phyloP scores from a whole-genome alignment of 1,284 basidiomycete species.

The Trichosporon inkin region DNA sequence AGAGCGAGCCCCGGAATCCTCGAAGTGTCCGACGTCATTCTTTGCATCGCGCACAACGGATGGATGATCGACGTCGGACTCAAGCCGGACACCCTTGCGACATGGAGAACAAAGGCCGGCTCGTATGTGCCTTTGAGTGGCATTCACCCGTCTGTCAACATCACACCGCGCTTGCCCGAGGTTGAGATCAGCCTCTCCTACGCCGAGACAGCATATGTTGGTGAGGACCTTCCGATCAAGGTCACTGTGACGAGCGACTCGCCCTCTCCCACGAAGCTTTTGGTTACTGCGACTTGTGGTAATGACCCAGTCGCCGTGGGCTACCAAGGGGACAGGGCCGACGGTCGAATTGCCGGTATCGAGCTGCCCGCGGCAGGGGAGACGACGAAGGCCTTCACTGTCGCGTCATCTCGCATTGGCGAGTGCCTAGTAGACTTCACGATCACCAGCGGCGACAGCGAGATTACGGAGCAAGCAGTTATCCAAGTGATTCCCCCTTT shows the following conservation, averaged over 20 bases:
- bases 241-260: slow-evolving; percentile 49
- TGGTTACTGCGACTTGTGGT: neutral
- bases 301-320: neutral
- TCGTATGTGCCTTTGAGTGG: slow-evolving; percentile 19
- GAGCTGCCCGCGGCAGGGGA: slow-evolving; percentile 20
- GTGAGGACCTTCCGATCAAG: slow-evolving; percentile 67
- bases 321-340: slow-evolving; percentile 3
- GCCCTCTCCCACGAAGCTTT: slow-evolving; percentile 15
- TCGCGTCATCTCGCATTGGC: neutral
- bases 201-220: slow-evolving; percentile 64
- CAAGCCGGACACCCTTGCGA: slow-evolving; percentile 15
- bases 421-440: neutral
- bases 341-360: slow-evolving; percentile 13
- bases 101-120: slow-evolving; percentile 26
- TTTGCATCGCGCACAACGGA: slow-evolving; percentile 28
- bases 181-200: slow-evolving; percentile 60
- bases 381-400: neutral
- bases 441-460: neutral
- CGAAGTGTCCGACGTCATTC: slow-evolving; percentile 27
- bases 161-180: slow-evolving; percentile 62
- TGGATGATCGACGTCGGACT: slow-evolving; percentile 39
- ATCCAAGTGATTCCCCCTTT: slow-evolving; percentile 38
- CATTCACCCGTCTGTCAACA: slow-evolving; percentile 49
- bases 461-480: slow-evolving; percentile 20
- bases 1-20: slow-evolving; percentile 23